A percentile compares a stretch with the other conserved stretches of the same genome.
Evolutionary conservation across 371 early-diverging fungal species (phyloP).

Genomic region (Phascolomyces articulosus): DNA sequence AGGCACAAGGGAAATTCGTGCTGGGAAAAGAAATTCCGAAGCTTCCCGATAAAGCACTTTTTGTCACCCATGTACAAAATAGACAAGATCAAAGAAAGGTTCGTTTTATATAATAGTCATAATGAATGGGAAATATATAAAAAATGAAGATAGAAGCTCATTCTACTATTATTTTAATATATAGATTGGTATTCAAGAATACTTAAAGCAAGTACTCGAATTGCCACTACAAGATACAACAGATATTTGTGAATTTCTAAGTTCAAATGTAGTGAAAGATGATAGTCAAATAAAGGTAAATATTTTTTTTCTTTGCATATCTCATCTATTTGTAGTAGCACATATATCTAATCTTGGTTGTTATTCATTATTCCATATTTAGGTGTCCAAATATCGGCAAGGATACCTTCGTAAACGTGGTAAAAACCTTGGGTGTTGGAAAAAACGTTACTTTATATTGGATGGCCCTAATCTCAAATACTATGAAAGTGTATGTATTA

Average conservation of each 20-base stretch:
- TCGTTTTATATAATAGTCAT: conserved; percentile 21
- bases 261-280: conserved; percentile 58
- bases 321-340: too few relatives aligned
- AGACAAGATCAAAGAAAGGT: conserved; percentile 76
- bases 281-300: conserved; percentile 21
- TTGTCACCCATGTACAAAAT: conserved; percentile 73
- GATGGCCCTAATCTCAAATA: conserved; percentile 66
- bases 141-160: too few relatives aligned
- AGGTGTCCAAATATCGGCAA: conserved; percentile 43
- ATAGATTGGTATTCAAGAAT: conserved; percentile 71
- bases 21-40: conserved; percentile 61
- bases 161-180: too few relatives aligned
- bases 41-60: conserved; percentile 83
- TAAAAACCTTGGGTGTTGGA: conserved; percentile 89
- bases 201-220: conserved; percentile 67
- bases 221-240: conserved; percentile 62
- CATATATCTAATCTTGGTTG: neutral
- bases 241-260: conserved; percentile 77
- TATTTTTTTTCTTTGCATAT: neutral
- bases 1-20: conserved; percentile 47
- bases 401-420: conserved; percentile 88
- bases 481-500: conserved; percentile 65
- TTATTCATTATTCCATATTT: neutral
- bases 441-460: conserved; percentile 76
- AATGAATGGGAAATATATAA: too few relatives aligned